phyloP scores from a whole-genome alignment of 345 rosid genomes.

The Boechera retrofracta region DNA sequence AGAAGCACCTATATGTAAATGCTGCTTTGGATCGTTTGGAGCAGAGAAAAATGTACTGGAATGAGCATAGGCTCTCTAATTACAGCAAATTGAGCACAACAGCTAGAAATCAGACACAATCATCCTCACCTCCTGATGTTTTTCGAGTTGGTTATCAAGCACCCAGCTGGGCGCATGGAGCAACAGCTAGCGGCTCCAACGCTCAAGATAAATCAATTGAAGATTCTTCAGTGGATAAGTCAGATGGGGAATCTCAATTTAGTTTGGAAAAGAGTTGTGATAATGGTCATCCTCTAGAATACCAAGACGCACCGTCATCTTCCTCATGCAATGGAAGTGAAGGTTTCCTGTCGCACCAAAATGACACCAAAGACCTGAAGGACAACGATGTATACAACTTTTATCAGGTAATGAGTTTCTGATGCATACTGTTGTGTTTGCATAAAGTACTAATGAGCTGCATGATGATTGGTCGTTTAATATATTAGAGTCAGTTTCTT shows the following conservation, averaged over 20 bases:
- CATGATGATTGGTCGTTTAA: constrained; percentile 13
- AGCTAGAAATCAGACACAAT: constrained; percentile 38
- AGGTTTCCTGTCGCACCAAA: constrained; percentile 41
- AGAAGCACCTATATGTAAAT: constrained; percentile 91
- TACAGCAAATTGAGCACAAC: constrained; percentile 38
- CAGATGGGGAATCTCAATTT: constrained; percentile 44
- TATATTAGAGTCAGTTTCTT: not conserved
- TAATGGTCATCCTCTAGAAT: constrained; percentile 47
- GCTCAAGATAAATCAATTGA: constrained; percentile 42
- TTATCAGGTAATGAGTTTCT: constrained; percentile 72
- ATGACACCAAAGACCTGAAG: constrained; percentile 53
- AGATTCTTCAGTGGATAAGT: constrained; percentile 41
- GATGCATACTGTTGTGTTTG: constrained; percentile 13
- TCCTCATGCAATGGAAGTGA: constrained; percentile 56
- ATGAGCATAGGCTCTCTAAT: constrained; percentile 53
- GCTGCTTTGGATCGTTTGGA: constrained; percentile 82
- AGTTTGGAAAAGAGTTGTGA: constrained; percentile 50
- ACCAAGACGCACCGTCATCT: constrained; percentile 44
- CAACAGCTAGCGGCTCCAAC: constrained; percentile 34
- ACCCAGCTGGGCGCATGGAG: constrained; percentile 36
- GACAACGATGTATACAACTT: constrained; percentile 69
- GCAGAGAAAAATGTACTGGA: constrained; percentile 82
- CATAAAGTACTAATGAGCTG: constrained; percentile 8
- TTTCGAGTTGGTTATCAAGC: constrained; percentile 43
- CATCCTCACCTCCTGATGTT: constrained; percentile 39